Base-by-base conservation (phyloP, 306 rosid genomes). In the Gynostemma pentaphyllum region DNA sequence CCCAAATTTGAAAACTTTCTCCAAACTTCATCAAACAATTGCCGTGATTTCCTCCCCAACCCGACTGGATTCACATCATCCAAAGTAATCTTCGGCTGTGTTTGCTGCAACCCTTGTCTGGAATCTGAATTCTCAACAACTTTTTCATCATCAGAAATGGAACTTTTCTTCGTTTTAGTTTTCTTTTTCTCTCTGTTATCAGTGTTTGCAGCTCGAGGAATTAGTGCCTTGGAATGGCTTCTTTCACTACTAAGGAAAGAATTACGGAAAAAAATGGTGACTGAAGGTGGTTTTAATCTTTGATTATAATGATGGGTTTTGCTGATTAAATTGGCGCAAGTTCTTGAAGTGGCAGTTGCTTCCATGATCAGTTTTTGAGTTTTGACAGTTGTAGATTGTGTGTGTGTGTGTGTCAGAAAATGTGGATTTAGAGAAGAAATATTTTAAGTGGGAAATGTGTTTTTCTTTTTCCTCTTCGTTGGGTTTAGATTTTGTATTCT, bases 51-150 rank as follows among this genome's bases (percentile, higher is more conserved):
- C 44, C 96, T 76, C 6, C 98, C 98, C 4, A 91, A 70, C 28
- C 98, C 96, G 2, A 91, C 98, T 1, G 98, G 98, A 39, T 91
- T 91, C 40, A 91, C 98, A 65, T 91, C 94, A 28, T 85, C 89
- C 28, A 91, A 77, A n/a, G 80, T 86, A 51, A 91, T 67, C 45
- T 85, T 53, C 28, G 68, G 76, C 64, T 71, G 80, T 63, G 40
- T 56, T 49, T 64, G 71, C 64, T 78, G 70, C 22, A 9, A 53
- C 39, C 64, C 71, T 52, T 54, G 37, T 13, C 19, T 23, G 5
- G 39, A 42, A 19, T 44, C 32, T 1, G 62, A 30, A 9, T 61
- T 75, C 16, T 59, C 45, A 4, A 53, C 40, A 16, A 23, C 66
- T 22, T 21, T 39, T n/a, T 64, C 70, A 4, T 34, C 68, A 14